Percentiles rank a stretch among this genome's conserved stretches.
phyloP scores from a whole-genome alignment of 805 yeast genomes.

The Yamadazyma scolyti region DNA sequence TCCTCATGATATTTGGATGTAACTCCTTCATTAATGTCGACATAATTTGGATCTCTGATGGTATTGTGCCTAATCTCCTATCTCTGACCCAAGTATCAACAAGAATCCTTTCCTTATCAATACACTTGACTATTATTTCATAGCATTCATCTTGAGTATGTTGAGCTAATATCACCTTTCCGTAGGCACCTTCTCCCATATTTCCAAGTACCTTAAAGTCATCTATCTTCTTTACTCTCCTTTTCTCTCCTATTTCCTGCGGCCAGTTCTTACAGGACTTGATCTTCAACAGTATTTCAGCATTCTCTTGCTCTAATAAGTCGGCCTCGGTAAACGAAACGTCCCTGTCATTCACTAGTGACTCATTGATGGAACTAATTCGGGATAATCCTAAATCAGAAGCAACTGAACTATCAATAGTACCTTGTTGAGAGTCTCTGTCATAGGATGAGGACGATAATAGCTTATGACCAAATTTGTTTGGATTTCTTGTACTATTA shows the following conservation, averaged over 20 bases:
- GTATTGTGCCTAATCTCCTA: conserved; percentile 85
- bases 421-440: no score
- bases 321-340: no score
- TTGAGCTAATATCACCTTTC: conserved; percentile 80
- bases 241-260: conserved; percentile 51
- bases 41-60: conserved; percentile 94
- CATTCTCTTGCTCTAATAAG: conserved; percentile 45
- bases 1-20: conserved; percentile 82
- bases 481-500: conserved; percentile 27
- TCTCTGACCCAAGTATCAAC: conserved; percentile 98
- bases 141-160: conserved; percentile 61
- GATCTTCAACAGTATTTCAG: conserved; percentile 33
- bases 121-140: conserved; percentile 79
- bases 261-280: conserved; percentile 46
- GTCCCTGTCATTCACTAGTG: no score
- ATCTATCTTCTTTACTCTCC: conserved; percentile 66
- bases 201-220: conserved; percentile 71
- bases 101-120: conserved; percentile 85
- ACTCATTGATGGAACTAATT: no score
- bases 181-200: conserved; percentile 97
- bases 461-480: no score
- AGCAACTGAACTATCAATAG: conserved; percentile 1
- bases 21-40: conserved; percentile 72
- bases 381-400: no score
- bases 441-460: no score